phyloP scores from a whole-genome alignment of 2,329 filamentous ascomycete species.

The Simplicillium sp. region DNA sequence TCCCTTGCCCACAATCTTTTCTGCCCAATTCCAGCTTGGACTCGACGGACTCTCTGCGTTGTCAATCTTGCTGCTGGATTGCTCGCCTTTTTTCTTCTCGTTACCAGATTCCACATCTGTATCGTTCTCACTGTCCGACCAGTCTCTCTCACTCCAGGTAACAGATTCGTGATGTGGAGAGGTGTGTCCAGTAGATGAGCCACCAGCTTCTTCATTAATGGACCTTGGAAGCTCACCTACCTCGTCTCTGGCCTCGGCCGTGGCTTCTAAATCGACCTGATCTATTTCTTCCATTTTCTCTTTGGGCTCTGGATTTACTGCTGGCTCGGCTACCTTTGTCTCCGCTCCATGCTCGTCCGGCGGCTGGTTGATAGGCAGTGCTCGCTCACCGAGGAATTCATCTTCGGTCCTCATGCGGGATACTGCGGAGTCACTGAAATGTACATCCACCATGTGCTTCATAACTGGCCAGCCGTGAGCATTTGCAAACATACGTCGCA shows the following conservation, averaged over 20 bases:
- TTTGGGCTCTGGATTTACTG: not conserved
- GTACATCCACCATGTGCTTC: constrained; percentile 88
- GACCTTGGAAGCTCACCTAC: constrained; percentile 33
- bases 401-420: constrained; percentile 59
- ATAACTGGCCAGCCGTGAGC: constrained; percentile 96
- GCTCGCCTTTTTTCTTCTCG: constrained; percentile 7
- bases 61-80: not conserved
- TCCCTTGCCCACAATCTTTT: constrained; percentile 27
- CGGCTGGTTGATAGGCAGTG: constrained; percentile 45
- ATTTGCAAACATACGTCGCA: constrained; percentile 92
- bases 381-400: constrained; percentile 59
- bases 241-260: constrained; percentile 28
- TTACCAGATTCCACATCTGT: constrained; percentile 15
- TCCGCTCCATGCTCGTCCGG: constrained; percentile 59
- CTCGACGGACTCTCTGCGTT: constrained; percentile 5
- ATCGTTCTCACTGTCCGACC: constrained; percentile 42
- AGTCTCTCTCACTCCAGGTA: constrained; percentile 59
- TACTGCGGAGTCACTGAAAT: constrained; percentile 66
- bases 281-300: not conserved
- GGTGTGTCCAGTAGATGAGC: not conserved
- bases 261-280: not conserved
- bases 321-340: constrained; percentile 28
- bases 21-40: constrained; percentile 30
- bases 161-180: constrained; percentile 27
- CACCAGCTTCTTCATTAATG: not conserved